Evolutionary conservation across 2,329 filamentous ascomycete genomes (phyloP).

Genomic region (Fusarium circinatum): DNA sequence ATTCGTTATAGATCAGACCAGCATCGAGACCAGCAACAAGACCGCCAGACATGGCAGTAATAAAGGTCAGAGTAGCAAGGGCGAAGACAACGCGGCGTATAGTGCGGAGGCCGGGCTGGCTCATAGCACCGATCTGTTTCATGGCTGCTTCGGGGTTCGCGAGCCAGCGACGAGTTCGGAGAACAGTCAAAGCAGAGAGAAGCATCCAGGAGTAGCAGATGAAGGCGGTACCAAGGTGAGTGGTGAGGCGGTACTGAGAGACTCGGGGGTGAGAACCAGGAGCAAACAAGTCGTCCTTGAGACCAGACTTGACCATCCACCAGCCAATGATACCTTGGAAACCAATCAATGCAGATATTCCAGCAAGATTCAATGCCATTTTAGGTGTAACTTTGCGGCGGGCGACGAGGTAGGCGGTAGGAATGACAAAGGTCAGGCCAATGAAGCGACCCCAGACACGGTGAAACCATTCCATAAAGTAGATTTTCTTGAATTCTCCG

Average conservation of each 20-base stretch:
- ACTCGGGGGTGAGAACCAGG: constrained; percentile 91
- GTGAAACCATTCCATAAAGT: constrained; percentile 99
- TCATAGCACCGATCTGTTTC: constrained; percentile 69
- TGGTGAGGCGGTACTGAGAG: constrained; percentile 90
- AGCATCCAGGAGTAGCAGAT: constrained; percentile 95
- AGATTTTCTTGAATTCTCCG: constrained; percentile 96
- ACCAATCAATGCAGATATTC: constrained; percentile 89
- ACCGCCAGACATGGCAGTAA: constrained; percentile 91
- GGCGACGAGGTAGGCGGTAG: constrained; percentile 87
- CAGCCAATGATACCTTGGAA: constrained; percentile 96
- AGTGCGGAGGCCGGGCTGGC: constrained; percentile 72
- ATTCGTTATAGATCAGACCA: constrained; percentile 98
- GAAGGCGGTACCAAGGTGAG: constrained; percentile 91
- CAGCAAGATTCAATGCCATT: constrained; percentile 81
- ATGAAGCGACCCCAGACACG: constrained; percentile 93
- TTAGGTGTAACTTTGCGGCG: constrained; percentile 79
- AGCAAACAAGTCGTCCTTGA: constrained; percentile 95
- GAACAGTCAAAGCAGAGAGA: constrained; percentile 83
- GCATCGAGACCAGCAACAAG: constrained; percentile 96
- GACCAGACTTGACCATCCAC: constrained; percentile 99
- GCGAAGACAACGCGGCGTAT: constrained; percentile 80
- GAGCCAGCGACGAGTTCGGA: constrained; percentile 80
- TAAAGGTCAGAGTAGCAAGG: constrained; percentile 81
- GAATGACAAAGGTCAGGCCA: constrained; percentile 87
- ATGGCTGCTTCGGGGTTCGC: constrained; percentile 71